Evolutionary conservation across 2,329 filamentous ascomycete species (phyloP), one percentile per base, ranked within the genome.

Genomic region (Dryadomyces quercus-mongolicae): DNA sequence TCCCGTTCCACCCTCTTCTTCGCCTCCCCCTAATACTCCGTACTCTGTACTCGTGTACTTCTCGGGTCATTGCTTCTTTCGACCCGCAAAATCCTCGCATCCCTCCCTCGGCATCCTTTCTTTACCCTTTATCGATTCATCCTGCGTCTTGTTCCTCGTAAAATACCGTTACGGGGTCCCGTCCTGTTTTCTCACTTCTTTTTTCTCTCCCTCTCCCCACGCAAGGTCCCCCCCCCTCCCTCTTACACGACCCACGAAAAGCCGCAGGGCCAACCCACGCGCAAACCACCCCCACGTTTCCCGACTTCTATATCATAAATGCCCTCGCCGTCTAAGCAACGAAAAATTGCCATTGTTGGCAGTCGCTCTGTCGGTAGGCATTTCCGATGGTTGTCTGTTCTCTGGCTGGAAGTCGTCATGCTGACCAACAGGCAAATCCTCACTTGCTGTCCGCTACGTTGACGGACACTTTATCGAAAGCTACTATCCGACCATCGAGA

Each of bases 401-500:
- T n/a, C n/a, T 16, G 9, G 25, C 5, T 42, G 2, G 3, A 34
- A 16, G 8, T 10, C 6, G 16, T 20, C 21, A n/a, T 15, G 8
- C 15, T 40, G 21, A 13, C 15, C 51, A 16, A 31, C 21, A 97
- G 93, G 93, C 70, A 98, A 98, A 77, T 96, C 90, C 21, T 97
- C 92, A 54, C 82, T 98, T 60, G 95, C 93, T 13, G 93, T 97
- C 49, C 92, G 92, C 67, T 97, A 93, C 66, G 92, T 96, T 66
- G 93, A 98, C 68, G 90, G 90, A 59, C 91, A 95, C 72, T 98
- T 98, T 67, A 92, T 98, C 66, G 93, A 98, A 70, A 94, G 88
- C 70, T 98, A 98, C 73, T 98, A 98, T 70, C 93, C 93, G 40
- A 98, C 93, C 44, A 97, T 98, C 65, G 93, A 98, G 71, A 98